Percentiles rank a stretch among this genome's conserved stretches.
Conservation (phyloP, 805 yeast genomes). For the Suhomyces sp. region DNA sequence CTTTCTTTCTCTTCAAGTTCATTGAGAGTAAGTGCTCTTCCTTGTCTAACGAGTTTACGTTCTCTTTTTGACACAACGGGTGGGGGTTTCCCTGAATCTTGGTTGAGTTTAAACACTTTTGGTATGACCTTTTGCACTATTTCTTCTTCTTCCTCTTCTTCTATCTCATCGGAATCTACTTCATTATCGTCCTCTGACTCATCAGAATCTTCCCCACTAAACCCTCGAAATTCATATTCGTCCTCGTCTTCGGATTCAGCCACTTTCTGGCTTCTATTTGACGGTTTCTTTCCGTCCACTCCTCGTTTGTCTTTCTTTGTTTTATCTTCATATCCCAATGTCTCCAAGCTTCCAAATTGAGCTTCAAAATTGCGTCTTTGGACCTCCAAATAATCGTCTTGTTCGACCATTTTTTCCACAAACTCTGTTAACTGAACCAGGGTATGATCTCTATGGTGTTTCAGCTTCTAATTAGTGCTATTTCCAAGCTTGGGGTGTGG, state of each 20-base stretch:
- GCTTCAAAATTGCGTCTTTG: conserved; percentile 62
- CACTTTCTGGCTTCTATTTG: not conserved
- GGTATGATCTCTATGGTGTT: no score
- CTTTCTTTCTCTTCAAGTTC: conserved; percentile 29
- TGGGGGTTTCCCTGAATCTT: conserved; percentile 32
- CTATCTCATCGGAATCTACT: conserved; percentile 4
- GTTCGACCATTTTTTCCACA: no score
- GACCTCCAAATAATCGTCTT: conserved; percentile 43
- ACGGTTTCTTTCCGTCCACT: no score
- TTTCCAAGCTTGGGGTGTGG: no score
- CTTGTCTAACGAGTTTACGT: conserved; percentile 53
- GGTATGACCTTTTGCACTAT: conserved; percentile 26
- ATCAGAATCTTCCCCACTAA: not conserved
- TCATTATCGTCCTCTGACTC: conserved; percentile 1
- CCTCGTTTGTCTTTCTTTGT: conserved; percentile 21
- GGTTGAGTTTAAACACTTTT: conserved; percentile 47
- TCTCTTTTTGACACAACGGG: conserved; percentile 42
- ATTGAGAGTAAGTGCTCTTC: conserved; percentile 54
- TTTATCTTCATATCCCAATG: conserved; percentile 51
- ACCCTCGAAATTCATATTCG: conserved; percentile 11
- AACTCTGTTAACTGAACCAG: no score
- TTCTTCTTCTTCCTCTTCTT: conserved; percentile 8
- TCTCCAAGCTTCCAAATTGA: conserved; percentile 60
- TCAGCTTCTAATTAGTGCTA: no score
- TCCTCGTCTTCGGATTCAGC: conserved; percentile 20